These are phyloP conservation scores for Arthrobotrys pseudoclavata DNA, from an alignment of 2,329 filamentous ascomycete species.

Conservation along the genomic window DNA sequence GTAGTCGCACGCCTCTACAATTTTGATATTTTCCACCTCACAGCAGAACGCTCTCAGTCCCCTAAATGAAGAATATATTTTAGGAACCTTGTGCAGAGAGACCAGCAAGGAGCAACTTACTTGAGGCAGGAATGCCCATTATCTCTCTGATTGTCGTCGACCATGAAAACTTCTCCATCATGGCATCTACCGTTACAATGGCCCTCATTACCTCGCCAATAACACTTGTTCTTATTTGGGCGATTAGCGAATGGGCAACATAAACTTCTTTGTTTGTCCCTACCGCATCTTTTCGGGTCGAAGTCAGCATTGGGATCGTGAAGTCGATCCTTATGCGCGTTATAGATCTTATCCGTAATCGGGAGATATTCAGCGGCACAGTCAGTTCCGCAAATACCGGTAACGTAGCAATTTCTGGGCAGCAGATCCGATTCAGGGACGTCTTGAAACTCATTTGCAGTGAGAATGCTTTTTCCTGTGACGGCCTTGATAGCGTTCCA, in stretches of 20 bases:
- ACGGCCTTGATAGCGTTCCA: conserved; percentile 60
- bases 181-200: conserved; percentile 66
- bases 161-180: conserved; percentile 65
- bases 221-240: conserved; percentile 64
- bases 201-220: conserved; percentile 64
- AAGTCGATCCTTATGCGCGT: conserved; percentile 42
- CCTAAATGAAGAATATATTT: too few relatives aligned
- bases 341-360: conserved; percentile 62
- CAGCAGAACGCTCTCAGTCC: conserved; percentile 48
- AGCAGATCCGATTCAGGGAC: conserved; percentile 47
- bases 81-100: too few relatives aligned
- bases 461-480: conserved; percentile 38
- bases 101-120: conserved; percentile 24
- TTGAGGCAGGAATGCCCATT: conserved; percentile 63
- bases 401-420: conserved; percentile 64
- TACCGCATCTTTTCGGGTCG: conserved; percentile 63
- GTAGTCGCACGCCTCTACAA: conserved; percentile 43
- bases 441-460: conserved; percentile 38
- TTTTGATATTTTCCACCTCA: conserved; percentile 47
- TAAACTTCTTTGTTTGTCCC: conserved; percentile 63
- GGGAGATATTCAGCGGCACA: conserved; percentile 64
- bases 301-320: conserved; percentile 44
- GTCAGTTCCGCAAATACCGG: conserved; percentile 63
- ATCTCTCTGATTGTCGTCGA: conserved; percentile 64
- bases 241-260: conserved; percentile 65